Evolutionary conservation across 2,329 filamentous ascomycete species (phyloP).

Genomic region (Pseudogymnoascus sp.): DNA sequence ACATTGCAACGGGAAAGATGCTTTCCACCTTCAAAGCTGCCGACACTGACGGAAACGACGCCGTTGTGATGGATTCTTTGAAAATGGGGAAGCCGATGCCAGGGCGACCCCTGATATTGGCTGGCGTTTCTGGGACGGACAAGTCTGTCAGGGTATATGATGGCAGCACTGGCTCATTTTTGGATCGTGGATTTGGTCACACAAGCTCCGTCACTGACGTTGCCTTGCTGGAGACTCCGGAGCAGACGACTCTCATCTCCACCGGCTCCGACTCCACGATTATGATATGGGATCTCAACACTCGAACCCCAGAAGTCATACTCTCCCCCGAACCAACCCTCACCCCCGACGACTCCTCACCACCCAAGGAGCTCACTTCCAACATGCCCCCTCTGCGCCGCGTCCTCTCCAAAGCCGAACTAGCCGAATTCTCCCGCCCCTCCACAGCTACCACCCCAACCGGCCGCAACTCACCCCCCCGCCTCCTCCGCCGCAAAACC

Average conservation of each 20-base stretch:
- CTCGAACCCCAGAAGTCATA: constrained; percentile 16
- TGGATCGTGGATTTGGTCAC: constrained; percentile 90
- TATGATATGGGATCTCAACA: constrained; percentile 56
- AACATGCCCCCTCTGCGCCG: constrained; percentile 69
- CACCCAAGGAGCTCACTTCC: constrained; percentile 41
- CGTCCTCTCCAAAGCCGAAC: constrained; percentile 77
- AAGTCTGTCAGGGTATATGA: constrained; percentile 93
- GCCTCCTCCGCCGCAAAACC: constrained; percentile 44
- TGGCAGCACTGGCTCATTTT: constrained; percentile 61
- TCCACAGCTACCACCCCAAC: constrained; percentile 30
- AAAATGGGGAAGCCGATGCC: constrained; percentile 51
- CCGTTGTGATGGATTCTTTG: constrained; percentile 75
- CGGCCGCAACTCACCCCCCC: constrained; percentile 47
- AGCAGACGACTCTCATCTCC: constrained; percentile 55
- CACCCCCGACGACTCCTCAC: constrained; percentile 28
- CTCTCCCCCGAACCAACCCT: constrained; percentile 12
- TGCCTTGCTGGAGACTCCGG: constrained; percentile 53
- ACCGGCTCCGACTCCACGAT: constrained; percentile 74
- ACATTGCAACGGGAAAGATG: constrained; percentile 59
- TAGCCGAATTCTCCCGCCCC: constrained; percentile 66
- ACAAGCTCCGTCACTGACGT: constrained; percentile 89
- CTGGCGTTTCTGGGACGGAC: constrained; percentile 88
- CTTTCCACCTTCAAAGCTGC: constrained; percentile 71
- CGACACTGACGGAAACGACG: constrained; percentile 71
- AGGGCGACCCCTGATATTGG: constrained; percentile 54